Evolutionary conservation across 2,329 filamentous ascomycete species (phyloP).

Genomic region (Trichoderma sp.): DNA sequence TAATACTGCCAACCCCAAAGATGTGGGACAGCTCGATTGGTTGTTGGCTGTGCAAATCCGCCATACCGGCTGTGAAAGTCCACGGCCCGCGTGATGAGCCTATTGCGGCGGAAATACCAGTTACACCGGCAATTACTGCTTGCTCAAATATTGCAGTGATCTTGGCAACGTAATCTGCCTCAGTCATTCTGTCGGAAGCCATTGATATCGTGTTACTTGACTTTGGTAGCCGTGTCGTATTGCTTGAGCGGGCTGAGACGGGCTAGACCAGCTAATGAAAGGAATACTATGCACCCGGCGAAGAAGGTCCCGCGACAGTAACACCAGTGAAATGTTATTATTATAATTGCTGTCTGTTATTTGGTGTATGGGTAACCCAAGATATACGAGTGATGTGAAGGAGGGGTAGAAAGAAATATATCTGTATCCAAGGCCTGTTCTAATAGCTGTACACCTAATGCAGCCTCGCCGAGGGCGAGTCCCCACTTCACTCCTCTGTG

Average conservation of each 20-base stretch:
- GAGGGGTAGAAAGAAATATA: not conserved
- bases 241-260: not conserved
- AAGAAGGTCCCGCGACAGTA: not conserved
- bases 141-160: not conserved
- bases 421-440: not conserved
- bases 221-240: not conserved
- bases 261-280: not conserved
- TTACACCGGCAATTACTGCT: not conserved
- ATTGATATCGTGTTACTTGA: not conserved
- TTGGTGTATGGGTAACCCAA: no score
- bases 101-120: not conserved
- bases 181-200: not conserved
- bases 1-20: conserved; percentile 28
- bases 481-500: not conserved
- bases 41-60: not conserved
- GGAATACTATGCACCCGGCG: not conserved
- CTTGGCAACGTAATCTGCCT: not conserved
- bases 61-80: not conserved
- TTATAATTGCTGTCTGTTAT: no score
- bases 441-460: not conserved
- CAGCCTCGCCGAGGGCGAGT: not conserved
- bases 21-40: not conserved
- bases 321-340: not conserved
- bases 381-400: not conserved
- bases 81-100: not conserved